These are phyloP conservation scores for Aspergillus nomiae DNA, from an alignment of 2,329 filamentous ascomycete species.

Conservation along the genomic window DNA sequence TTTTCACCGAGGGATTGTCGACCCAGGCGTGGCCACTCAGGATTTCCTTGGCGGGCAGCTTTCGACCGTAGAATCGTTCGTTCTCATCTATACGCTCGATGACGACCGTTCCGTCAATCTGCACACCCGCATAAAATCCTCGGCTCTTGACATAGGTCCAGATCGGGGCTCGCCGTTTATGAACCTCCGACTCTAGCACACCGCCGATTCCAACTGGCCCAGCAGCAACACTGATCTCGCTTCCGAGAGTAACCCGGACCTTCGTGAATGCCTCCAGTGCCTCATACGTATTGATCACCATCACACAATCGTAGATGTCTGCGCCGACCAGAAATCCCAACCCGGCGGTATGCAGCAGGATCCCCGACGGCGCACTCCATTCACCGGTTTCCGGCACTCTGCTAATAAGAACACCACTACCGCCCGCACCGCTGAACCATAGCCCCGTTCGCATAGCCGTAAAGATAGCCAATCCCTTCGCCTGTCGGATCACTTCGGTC, in stretches of 20 bases:
- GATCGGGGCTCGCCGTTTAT: conserved; percentile 68
- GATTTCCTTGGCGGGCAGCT: conserved; percentile 61
- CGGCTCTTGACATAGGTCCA: conserved; percentile 87
- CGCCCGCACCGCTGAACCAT: conserved; percentile 89
- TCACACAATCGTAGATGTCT: conserved; percentile 91
- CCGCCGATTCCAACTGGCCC: conserved; percentile 78
- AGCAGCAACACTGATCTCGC: conserved; percentile 73
- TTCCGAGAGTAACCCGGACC: conserved; percentile 74
- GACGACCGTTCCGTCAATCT: conserved; percentile 81
- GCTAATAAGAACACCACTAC: conserved; percentile 83
- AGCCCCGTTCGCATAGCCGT: conserved; percentile 91
- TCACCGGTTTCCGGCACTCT: conserved; percentile 75
- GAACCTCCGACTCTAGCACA: conserved; percentile 67
- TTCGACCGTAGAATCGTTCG: conserved; percentile 74
- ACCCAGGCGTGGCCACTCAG: conserved; percentile 54
- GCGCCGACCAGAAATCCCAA: conserved; percentile 87
- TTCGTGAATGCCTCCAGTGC: conserved; percentile 82
- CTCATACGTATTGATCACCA: conserved; percentile 86
- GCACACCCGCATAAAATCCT: conserved; percentile 82
- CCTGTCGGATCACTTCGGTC: conserved; percentile 78
- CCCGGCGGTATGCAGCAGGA: conserved; percentile 83
- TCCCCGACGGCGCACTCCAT: conserved; percentile 88
- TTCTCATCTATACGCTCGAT: conserved; percentile 84
- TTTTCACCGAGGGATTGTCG: conserved; percentile 4
- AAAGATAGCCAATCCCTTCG: conserved; percentile 87